Base-by-base conservation (phyloP, 768 basidiomycete genomes). In the Mycena polygramma region DNA sequence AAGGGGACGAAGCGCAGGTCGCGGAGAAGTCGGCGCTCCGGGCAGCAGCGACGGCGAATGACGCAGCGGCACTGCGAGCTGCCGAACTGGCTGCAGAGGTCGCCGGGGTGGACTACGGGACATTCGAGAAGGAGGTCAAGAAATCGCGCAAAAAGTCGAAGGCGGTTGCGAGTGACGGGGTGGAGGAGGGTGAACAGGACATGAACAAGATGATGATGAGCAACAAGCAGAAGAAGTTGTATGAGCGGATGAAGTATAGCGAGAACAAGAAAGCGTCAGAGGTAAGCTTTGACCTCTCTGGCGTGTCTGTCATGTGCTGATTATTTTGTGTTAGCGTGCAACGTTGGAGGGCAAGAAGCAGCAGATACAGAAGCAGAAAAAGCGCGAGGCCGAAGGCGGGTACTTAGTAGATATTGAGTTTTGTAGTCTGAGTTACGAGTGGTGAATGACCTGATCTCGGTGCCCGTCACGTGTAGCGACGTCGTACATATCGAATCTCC, bases 151-250 rank as follows among this genome's bases (percentile, higher is more conserved):
- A 86, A 74, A 82, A 79, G 57, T 73, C 69, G 43, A 82, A 84
- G 73, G 63, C 74, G 46, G 37, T 74, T 1, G 74, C 69, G 63
- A 77, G 74, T 14, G 82, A 80, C 71, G 78, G 74, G 55, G 80
- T 81, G 74, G 73, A 75, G 72, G 83, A 83, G 71, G 80, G 82
- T 45, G 94, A 96, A 78, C 86, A 90, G 75, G 93, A 97, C 78
- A 94, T 97, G 93, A 92, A 94, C 81, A 97, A 97, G 87, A 97
- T 98, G 91, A 87, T 98, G 90, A 92, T 98, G 91, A 97, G 94
- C 84, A 96, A 95, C 81, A 95, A 94, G 83, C 93, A 97, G 80
- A 89, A 91, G 75, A 97, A 97, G 81, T 81, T 98, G 75, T 97
- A 97, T 79, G 95, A 96, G 81, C 93, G 93, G 82, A 94, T 98